These are phyloP conservation scores for Elsinoe fawcettii DNA, from an alignment of 2,329 filamentous ascomycete species.

Conservation along the genomic window DNA sequence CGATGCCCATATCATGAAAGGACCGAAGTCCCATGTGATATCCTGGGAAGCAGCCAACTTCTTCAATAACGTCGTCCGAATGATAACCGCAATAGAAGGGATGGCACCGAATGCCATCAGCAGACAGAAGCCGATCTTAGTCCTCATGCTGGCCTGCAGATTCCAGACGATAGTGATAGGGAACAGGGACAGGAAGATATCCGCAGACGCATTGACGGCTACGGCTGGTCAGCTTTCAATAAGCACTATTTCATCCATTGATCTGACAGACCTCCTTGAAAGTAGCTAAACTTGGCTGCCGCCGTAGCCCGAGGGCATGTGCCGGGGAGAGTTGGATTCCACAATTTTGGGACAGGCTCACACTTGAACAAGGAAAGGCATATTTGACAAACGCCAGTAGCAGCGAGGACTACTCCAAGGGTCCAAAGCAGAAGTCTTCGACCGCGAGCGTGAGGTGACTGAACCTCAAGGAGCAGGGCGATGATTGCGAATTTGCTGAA, in stretches of 20 bases:
- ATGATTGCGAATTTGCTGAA: slow-evolving; percentile 13
- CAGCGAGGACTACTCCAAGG: not conserved
- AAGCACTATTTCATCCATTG: not conserved
- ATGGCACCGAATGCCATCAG: slow-evolving; percentile 7
- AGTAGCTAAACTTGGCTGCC: slow-evolving; percentile 10
- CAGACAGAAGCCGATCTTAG: slow-evolving; percentile 3
- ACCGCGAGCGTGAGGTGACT: not conserved
- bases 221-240: not conserved
- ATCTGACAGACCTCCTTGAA: slow-evolving; percentile 4
- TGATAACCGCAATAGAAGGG: slow-evolving; percentile 3
- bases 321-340: slow-evolving; percentile 1
- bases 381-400: slow-evolving; percentile 3
- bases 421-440: not conserved
- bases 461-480: slow-evolving; percentile 1
- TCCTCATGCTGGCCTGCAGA: not conserved
- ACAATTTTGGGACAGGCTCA: slow-evolving; percentile 5
- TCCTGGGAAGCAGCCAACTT: not conserved
- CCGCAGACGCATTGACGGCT: not conserved
- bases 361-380: slow-evolving; percentile 6
- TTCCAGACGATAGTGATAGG: slow-evolving; percentile 7
- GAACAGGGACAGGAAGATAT: slow-evolving; percentile 11
- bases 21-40: slow-evolving; percentile 8
- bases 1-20: slow-evolving; percentile 11
- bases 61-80: not conserved
- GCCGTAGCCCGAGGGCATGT: not conserved